Base-by-base conservation (phyloP, 805 yeast species). In the Ogataea saltuana region DNA sequence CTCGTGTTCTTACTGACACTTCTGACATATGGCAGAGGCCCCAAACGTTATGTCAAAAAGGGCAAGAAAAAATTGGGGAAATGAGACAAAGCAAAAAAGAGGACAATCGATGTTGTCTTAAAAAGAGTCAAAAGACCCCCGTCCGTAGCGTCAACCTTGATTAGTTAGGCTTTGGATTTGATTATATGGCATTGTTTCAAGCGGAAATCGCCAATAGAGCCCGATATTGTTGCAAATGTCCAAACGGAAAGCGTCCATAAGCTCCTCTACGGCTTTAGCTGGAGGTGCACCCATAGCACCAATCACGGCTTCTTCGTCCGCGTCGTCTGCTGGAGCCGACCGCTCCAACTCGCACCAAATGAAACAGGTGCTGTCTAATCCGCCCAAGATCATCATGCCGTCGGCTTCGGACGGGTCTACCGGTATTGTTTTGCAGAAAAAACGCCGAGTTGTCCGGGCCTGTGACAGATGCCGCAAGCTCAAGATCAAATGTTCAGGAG, bases 401-500 rank as follows among this genome's bases (percentile, higher is more conserved):
- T 46, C 63, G 1, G 48, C 48, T 13, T 41, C 48, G 5, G 55
- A 49, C n/a, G 44, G 42, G 12, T 26, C 52, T 6, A 13, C 49
- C 1, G 48, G 47, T 5, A 27, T 48, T 6, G 45, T 52, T 2
- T 39, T 58, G 18, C 63, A 56, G 39, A 64, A 64, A 37, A 55
- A 67, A 28, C 52, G 68, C 25, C 55, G 78, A 30, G 71, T 68
- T 11, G 70, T 74, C n/a, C 58, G 72, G 33, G 81, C 80, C 6
- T 77, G 83, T 54, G 76, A 71, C 47, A 62, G 69, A 45, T 77
- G 83, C 50, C 61, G 81, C 26, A 68, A 65, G 53, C 60, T 76
- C 38, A 77, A 77, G 55, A 71, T 74, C 48, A 75, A 73, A 51
- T 77, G 83, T 52, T 74, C 78, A 39, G 78, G 80, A 7, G 65